Conservation (phyloP, 352 stramenopile genomes). For the Lagenidium giganteum region DNA sequence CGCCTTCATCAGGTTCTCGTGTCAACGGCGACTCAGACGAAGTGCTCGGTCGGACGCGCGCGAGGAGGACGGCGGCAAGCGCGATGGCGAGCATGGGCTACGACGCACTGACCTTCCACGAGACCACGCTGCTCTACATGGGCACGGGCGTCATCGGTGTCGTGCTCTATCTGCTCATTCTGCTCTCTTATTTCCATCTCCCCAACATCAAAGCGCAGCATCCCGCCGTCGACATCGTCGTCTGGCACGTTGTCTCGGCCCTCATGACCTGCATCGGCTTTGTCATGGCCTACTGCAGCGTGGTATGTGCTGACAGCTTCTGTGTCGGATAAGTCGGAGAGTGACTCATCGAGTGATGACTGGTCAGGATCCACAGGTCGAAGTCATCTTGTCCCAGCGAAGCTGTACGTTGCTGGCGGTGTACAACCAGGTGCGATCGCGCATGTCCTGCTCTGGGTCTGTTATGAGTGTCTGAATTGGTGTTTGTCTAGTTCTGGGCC, state of each 20-base stretch:
- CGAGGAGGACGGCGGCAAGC: background rate
- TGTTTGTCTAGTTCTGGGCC: slow-evolving; percentile 56
- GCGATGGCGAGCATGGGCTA: slow-evolving; percentile 23
- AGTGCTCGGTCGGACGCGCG: slow-evolving; percentile 5
- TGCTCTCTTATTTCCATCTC: slow-evolving; percentile 68
- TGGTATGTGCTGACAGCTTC: slow-evolving; percentile 19
- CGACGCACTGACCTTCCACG: slow-evolving; percentile 44
- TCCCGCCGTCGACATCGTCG: slow-evolving; percentile 64
- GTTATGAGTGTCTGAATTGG: background rate
- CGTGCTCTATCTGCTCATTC: slow-evolving; percentile 53
- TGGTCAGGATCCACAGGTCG: background rate
- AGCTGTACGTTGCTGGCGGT: slow-evolving; percentile 47
- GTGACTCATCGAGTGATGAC: slow-evolving; percentile 3
- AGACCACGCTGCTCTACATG: slow-evolving; percentile 53
- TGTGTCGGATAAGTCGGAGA: background rate
- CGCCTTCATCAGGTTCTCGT: too few relatives aligned
- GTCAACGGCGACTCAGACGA: too few relatives aligned
- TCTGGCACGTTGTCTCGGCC: slow-evolving; percentile 70
- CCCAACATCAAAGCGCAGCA: slow-evolving; percentile 79
- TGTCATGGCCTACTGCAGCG: slow-evolving; percentile 43
- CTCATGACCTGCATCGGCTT: slow-evolving; percentile 58
- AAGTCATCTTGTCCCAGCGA: background rate
- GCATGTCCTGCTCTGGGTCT: background rate
- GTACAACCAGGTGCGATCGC: slow-evolving; percentile 49
- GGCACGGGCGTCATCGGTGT: slow-evolving; percentile 50